Evolutionary conservation across 2,329 filamentous ascomycete genomes (phyloP).

Genomic region (Pseudopyricularia javanii): DNA sequence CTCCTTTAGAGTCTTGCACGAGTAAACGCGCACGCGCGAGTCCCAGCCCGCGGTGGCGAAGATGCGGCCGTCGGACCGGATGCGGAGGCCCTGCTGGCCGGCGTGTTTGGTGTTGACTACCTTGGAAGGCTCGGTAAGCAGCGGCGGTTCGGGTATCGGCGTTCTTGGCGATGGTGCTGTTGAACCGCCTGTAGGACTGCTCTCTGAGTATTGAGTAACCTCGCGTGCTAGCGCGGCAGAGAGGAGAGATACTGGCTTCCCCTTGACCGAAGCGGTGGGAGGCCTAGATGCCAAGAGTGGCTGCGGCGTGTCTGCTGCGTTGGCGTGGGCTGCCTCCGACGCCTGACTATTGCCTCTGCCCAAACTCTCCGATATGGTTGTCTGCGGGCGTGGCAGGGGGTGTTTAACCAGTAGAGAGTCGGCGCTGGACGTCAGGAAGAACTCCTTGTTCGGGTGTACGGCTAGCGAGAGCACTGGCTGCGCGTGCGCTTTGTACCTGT

Average conservation of each 20-base stretch:
- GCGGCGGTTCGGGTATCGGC: slow-evolving; percentile 8
- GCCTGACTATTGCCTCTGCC: neutral
- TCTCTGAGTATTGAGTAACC: neutral
- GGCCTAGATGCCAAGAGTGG: neutral
- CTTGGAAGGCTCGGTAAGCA: slow-evolving; percentile 38
- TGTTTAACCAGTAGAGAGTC: slow-evolving; percentile 73
- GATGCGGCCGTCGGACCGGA: slow-evolving; percentile 70
- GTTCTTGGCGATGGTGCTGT: slow-evolving; percentile 4
- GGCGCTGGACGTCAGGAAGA: slow-evolving; percentile 70
- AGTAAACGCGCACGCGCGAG: slow-evolving; percentile 68
- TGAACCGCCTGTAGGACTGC: neutral
- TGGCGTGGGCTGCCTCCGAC: neutral
- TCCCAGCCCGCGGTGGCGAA: slow-evolving; percentile 95
- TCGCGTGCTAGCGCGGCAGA: slow-evolving; percentile 13
- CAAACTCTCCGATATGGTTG: neutral
- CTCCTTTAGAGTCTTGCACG: slow-evolving; percentile 67
- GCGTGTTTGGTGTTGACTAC: slow-evolving; percentile 70
- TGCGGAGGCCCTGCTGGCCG: slow-evolving; percentile 69
- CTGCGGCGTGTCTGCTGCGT: neutral
- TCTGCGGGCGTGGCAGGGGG: slow-evolving; percentile 29
- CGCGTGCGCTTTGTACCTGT: slow-evolving; percentile 55
- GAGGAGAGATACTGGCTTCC: slow-evolving; percentile 12
- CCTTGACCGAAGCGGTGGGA: neutral
- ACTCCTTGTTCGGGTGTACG: slow-evolving; percentile 33
- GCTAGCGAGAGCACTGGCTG: slow-evolving; percentile 74